Evolutionary conservation across 371 early-diverging fungal species (phyloP).

Genomic region (Rhizopus arrhizus): DNA sequence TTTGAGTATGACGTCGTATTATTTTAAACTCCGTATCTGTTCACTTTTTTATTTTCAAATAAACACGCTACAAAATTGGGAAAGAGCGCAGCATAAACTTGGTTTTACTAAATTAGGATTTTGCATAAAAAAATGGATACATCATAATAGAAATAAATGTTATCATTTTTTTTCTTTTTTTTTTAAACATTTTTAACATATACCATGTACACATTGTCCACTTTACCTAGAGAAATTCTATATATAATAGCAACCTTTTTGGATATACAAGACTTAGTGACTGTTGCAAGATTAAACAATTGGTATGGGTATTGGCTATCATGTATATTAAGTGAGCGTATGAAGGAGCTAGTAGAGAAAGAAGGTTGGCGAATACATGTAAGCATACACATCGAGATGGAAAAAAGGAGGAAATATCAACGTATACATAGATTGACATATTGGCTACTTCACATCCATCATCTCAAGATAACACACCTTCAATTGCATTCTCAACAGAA

Average conservation of each 20-base stretch:
- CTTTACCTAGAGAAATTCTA: slow-evolving; percentile 26
- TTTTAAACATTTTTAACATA: neutral
- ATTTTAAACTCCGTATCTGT: neutral
- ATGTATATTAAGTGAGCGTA: slow-evolving; percentile 19
- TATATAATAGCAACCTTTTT: slow-evolving; percentile 14
- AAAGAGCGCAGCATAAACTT: too few species aligned
- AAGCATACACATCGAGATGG: neutral
- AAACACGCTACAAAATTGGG: neutral
- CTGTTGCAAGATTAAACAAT: slow-evolving; percentile 22
- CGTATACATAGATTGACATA: slow-evolving; percentile 19
- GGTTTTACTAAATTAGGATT: neutral
- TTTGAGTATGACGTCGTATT: neutral
- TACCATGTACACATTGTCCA: slow-evolving; percentile 26
- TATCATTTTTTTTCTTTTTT: slow-evolving; percentile 12
- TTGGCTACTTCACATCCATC: slow-evolving; percentile 24
- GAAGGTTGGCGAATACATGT: slow-evolving; percentile 33
- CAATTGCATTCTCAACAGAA: slow-evolving; percentile 20
- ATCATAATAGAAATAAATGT: neutral
- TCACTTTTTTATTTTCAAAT: neutral
- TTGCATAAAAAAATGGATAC: slow-evolving; percentile 10
- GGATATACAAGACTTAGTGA: slow-evolving; percentile 14
- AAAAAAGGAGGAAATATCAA: neutral
- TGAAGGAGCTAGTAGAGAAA: slow-evolving; percentile 7
- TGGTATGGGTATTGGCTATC: slow-evolving; percentile 32
- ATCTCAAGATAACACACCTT: slow-evolving; percentile 1